These are phyloP conservation scores for Backusella australiensis DNA, from an alignment of 192 early-diverging fungal species.

Conservation along the genomic window DNA sequence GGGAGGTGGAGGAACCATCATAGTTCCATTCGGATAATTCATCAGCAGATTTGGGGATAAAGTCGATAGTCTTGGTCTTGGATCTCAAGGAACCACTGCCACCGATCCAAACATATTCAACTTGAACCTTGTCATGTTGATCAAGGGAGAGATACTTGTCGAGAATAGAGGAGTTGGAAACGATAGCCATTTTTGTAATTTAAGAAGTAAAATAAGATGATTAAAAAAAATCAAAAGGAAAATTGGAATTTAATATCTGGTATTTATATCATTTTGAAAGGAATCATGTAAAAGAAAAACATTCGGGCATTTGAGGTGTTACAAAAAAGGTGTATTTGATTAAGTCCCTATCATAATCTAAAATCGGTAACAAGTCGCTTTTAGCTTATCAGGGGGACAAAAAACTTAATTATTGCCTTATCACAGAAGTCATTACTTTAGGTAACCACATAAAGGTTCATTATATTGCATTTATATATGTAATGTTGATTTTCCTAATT, in stretches of 20 bases:
- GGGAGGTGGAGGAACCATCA: conserved; percentile 57
- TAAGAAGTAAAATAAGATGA: not conserved
- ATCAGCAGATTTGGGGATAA: conserved; percentile 6
- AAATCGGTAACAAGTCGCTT: not conserved
- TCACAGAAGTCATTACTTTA: not conserved
- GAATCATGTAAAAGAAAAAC: not conserved
- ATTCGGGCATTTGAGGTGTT: not conserved
- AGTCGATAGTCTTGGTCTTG: conserved; percentile 51
- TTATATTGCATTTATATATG: not conserved
- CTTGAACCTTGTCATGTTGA: conserved; percentile 46
- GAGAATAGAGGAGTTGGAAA: conserved; percentile 42
- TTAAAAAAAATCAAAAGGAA: not conserved
- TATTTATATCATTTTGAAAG: conserved; percentile 14
- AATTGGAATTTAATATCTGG: not conserved
- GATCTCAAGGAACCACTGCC: conserved; percentile 40
- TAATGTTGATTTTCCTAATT: not conserved
- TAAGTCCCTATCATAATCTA: conserved; percentile 5
- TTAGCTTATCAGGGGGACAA: conserved; percentile 6
- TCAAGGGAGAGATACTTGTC: conserved; percentile 48
- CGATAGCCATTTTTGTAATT: conserved; percentile 20
- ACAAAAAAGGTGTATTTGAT: not conserved
- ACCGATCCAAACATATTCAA: conserved; percentile 59
- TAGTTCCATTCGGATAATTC: conserved; percentile 57
- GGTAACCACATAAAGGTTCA: not conserved
- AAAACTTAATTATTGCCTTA: not conserved